Conservation (phyloP, 441 rosid genomes). For the Eutrema salsugineum region DNA sequence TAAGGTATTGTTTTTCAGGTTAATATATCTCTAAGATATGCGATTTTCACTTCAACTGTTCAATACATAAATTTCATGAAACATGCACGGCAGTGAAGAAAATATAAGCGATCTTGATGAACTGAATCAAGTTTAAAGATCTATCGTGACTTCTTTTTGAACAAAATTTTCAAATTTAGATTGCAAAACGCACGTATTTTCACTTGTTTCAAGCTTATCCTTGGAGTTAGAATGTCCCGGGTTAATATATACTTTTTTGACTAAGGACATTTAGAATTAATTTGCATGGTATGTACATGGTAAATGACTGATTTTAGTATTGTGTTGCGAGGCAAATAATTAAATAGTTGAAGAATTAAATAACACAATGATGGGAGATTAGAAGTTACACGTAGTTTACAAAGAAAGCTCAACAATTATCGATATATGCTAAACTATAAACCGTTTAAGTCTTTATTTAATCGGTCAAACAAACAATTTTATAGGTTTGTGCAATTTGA, state of each 20-base stretch:
- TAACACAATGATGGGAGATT: not conserved
- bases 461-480: not conserved
- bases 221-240: not conserved
- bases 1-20: no score
- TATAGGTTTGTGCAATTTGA: not conserved
- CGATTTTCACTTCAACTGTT: not conserved
- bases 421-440: not conserved
- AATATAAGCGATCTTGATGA: not conserved
- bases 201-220: not conserved
- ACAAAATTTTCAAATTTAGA: not conserved
- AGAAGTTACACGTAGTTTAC: not conserved
- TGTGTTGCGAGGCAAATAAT: not conserved
- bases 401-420: not conserved
- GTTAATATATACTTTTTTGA: not conserved
- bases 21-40: not conserved
- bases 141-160: not conserved
- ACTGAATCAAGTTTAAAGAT: not conserved
- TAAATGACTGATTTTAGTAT: not conserved
- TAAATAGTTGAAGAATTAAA: not conserved
- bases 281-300: not conserved
- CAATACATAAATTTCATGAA: not conserved
- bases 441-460: not conserved
- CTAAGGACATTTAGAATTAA: not conserved
- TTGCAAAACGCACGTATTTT: not conserved
- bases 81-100: not conserved